Base-by-base conservation (phyloP, 768 basidiomycete genomes). In the Candolleomyces aberdarensis region DNA sequence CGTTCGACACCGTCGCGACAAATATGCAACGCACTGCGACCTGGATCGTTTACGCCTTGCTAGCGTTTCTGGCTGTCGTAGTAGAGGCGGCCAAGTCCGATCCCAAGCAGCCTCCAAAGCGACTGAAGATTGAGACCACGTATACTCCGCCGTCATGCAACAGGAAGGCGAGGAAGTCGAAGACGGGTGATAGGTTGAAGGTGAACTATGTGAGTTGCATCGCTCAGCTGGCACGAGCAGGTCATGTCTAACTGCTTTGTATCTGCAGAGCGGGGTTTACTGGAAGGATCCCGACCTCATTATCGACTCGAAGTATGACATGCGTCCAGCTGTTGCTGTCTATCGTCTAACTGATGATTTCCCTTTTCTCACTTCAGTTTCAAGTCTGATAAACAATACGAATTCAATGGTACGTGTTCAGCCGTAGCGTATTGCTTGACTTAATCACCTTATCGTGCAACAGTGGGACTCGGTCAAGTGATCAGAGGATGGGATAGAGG, bases 281-380 rank as follows among this genome's bases (percentile, higher is more conserved):
- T 56, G 54, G 54, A 56, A 56, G 26, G 54, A 56, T 36, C 36
- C 31, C 22, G 54, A 56, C 20, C 14, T 26, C 31, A 26, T 56
- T n/a, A 56, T 56, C 40, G 54, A 56, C 54, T 56, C 54, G 40
- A 56, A 56, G 32, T 56, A 51, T 36, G 49, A n/a, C 29, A 22
- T 51, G 2, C 26, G 5, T 26, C 3, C 8, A 20, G 17, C 9
- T 7, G n/a, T 15, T 51, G 2, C 14, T 20, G 17, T 17, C 1
- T 5, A 3, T 1, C 8, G n/a, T 51, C 49, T 51, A 22, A 22
- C 5, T 31, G 14, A 20, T 20, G 29, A 20, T 20, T 51, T 14
- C 17, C 10, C 46, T 1, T 47, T 47, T 8, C 46, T 14, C 14
- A 6, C 19, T 9, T 9, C 29, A 51, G 49, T n/a, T 31, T 41